Evolutionary conservation across 805 yeast genomes (phyloP).

Genomic region (Yarrowia sp.): DNA sequence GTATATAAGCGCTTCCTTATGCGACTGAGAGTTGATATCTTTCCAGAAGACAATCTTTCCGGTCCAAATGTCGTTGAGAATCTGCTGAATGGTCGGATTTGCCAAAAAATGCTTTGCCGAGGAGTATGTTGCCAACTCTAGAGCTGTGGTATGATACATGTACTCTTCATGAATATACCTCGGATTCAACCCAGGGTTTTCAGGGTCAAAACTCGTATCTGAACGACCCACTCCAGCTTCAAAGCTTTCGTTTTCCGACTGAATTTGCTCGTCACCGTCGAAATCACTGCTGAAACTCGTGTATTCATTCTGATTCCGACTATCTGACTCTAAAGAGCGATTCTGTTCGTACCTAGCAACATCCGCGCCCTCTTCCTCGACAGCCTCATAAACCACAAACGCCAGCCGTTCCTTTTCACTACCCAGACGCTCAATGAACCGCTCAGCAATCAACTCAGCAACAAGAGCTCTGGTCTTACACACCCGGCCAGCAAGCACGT

Average conservation of each 20-base stretch:
- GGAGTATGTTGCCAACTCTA: slow-evolving; percentile 17
- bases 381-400: slow-evolving; percentile 10
- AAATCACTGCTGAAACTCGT: background rate
- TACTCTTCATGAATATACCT: background rate
- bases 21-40: slow-evolving; percentile 44
- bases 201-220: background rate
- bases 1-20: slow-evolving; percentile 44
- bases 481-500: slow-evolving; percentile 4
- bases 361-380: background rate
- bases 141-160: slow-evolving; percentile 11
- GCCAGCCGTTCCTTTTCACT: slow-evolving; percentile 1
- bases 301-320: background rate
- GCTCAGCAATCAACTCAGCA: slow-evolving; percentile 32
- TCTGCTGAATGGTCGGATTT: slow-evolving; percentile 46
- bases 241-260: background rate
- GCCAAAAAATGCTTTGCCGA: slow-evolving; percentile 47
- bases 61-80: slow-evolving; percentile 47
- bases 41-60: slow-evolving; percentile 51
- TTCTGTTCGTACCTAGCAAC: no score
- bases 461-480: slow-evolving; percentile 17
- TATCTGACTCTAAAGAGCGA: background rate
- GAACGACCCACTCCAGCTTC: background rate
- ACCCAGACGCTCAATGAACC: background rate
- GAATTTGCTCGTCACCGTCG: background rate
- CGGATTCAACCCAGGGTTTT: background rate